These are phyloP conservation scores for Boechera divaricarpa DNA, from an alignment of 345 rosid genomes.

Conservation along the genomic window DNA sequence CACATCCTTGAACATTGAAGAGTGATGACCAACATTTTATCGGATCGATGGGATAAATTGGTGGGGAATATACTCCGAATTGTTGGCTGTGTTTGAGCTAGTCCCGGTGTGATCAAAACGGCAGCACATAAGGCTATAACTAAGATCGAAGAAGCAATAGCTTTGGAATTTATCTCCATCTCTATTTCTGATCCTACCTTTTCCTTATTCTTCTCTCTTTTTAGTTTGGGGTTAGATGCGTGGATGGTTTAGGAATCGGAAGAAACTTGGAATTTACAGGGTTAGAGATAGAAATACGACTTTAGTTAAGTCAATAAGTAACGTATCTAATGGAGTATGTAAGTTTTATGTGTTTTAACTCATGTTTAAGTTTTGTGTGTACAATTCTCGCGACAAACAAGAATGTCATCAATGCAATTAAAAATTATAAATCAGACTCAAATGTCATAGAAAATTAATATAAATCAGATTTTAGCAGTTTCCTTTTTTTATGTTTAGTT, in stretches of 20 bases:
- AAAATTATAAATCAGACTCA: not conserved
- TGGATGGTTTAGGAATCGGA: slow-evolving; percentile 2
- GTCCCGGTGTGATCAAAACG: not conserved
- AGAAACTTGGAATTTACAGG: not conserved
- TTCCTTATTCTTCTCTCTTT: not conserved
- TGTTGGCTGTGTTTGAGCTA: slow-evolving; percentile 6
- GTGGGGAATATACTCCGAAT: not conserved
- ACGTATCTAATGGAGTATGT: not conserved
- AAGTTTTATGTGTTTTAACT: not conserved
- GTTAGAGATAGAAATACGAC: not conserved
- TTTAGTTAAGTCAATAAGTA: not conserved
- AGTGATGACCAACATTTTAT: slow-evolving; percentile 13
- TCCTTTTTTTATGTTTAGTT: not conserved
- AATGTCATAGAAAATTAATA: not conserved
- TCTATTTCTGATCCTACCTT: not conserved
- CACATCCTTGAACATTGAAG: slow-evolving; percentile 22
- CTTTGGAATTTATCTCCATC: slow-evolving; percentile 1
- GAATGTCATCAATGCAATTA: not conserved
- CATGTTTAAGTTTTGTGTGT: not conserved
- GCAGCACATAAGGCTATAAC: not conserved
- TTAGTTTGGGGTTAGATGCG: not conserved
- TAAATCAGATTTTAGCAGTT: not conserved
- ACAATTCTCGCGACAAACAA: not conserved
- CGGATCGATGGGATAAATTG: not conserved
- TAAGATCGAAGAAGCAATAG: not conserved